Conservation (phyloP, 805 yeast genomes). For the Citeromyces matritensis region DNA sequence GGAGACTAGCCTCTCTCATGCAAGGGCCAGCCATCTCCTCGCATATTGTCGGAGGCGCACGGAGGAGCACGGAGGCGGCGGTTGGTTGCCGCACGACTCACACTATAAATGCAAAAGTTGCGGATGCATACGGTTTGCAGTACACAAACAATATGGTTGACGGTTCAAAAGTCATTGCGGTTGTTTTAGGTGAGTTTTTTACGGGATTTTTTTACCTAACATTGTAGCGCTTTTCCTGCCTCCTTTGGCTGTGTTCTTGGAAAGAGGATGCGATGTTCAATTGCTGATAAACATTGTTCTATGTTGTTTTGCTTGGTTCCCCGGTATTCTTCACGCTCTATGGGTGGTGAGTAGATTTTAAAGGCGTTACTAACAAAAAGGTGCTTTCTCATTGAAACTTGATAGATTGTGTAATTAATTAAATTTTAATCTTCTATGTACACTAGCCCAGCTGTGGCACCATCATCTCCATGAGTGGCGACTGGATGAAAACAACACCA, state of each 20-base stretch:
- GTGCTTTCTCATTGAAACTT: not conserved
- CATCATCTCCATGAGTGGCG: slow-evolving; percentile 68
- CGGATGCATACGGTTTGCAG: too few species aligned
- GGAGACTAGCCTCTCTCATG: too few species aligned
- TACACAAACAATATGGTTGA: slow-evolving; percentile 4
- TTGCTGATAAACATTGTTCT: slow-evolving; percentile 51
- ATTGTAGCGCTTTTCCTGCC: slow-evolving; percentile 46
- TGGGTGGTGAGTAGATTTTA: slow-evolving; percentile 27
- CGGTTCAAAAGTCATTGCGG: slow-evolving; percentile 9
- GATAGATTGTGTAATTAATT: not conserved
- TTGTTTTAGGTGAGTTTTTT: slow-evolving; percentile 10
- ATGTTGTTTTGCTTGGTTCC: slow-evolving; percentile 56
- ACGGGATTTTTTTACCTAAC: not conserved
- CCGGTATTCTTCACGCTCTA: slow-evolving; percentile 67
- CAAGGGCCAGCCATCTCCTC: too few species aligned
- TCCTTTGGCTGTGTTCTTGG: slow-evolving; percentile 64
- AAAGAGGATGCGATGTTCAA: slow-evolving; percentile 48
- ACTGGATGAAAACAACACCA: slow-evolving; percentile 65
- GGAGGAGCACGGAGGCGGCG: not conserved
- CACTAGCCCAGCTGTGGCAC: slow-evolving; percentile 49
- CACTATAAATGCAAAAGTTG: too few species aligned
- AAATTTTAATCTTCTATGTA: not conserved
- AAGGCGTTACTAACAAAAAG: not conserved
- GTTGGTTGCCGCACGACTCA: too few species aligned
- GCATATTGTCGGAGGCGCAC: not conserved